phyloP scores from a whole-genome alignment of 2,329 filamentous ascomycete genomes.

The Colletotrichum liaoningense region DNA sequence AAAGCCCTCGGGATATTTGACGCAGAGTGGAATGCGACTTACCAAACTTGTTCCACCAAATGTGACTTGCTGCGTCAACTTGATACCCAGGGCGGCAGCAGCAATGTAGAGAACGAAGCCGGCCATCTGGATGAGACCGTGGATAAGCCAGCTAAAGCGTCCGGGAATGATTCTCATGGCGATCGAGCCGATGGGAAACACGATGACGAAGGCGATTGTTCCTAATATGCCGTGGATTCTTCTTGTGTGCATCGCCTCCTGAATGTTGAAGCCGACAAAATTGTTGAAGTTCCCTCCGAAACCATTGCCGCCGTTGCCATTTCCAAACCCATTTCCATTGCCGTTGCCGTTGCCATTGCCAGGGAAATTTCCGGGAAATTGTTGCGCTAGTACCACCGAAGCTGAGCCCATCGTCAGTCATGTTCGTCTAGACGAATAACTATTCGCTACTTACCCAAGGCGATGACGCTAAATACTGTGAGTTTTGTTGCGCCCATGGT shows the following conservation, averaged over 20 bases:
- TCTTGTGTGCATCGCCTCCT: conserved; percentile 44
- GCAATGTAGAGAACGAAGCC: conserved; percentile 51
- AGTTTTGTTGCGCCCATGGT: conserved; percentile 13
- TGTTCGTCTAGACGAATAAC: too few species aligned
- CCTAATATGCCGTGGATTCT: conserved; percentile 55
- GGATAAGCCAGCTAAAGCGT: conserved; percentile 49
- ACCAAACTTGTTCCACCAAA: conserved; percentile 46
- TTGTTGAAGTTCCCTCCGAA: conserved; percentile 32
- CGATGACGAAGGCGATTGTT: conserved; percentile 51
- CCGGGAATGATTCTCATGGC: conserved; percentile 52
- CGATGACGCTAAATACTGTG: conserved; percentile 15
- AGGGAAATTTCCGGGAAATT: conserved; percentile 23
- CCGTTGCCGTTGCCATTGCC: conserved; percentile 21
- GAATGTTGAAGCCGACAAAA: conserved; percentile 42
- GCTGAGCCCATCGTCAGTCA: not conserved
- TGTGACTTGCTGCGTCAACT: conserved; percentile 47
- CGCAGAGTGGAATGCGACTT: conserved; percentile 29
- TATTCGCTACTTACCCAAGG: not conserved
- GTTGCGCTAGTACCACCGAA: conserved; percentile 20
- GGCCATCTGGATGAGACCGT: conserved; percentile 52
- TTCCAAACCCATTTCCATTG: conserved; percentile 22
- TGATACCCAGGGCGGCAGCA: conserved; percentile 56
- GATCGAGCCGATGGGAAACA: conserved; percentile 58
- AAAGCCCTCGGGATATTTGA: not conserved
- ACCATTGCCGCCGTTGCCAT: conserved; percentile 21